Conservation (phyloP, 108 stramenopile species). For the Nitzschia palea region DNA sequence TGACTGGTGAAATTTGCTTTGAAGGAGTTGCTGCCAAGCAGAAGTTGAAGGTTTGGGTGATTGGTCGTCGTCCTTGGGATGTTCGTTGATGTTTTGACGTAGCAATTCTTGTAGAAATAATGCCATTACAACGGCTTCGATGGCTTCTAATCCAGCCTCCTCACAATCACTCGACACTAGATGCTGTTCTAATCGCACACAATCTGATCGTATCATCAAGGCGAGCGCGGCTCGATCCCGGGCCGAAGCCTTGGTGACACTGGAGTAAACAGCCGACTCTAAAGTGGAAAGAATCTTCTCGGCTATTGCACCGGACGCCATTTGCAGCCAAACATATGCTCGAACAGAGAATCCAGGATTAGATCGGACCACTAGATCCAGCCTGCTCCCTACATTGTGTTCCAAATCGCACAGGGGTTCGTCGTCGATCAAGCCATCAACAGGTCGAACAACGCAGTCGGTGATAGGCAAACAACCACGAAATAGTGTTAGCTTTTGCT, state of each 20-base stretch:
- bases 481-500: slow-evolving; percentile 37
- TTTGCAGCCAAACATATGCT: slow-evolving; percentile 33
- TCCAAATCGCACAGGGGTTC: slow-evolving; percentile 18
- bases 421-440: slow-evolving; percentile 1
- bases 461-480: slow-evolving; percentile 43
- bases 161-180: slow-evolving; percentile 11
- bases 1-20: slow-evolving; percentile 16
- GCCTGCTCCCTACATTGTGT: slow-evolving; percentile 47
- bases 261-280: slow-evolving; percentile 42
- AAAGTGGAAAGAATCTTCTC: slow-evolving; percentile 53
- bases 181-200: slow-evolving; percentile 42
- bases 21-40: slow-evolving; percentile 32
- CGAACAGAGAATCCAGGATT: neutral
- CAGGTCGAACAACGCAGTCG: slow-evolving; percentile 39
- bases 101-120: slow-evolving; percentile 40
- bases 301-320: slow-evolving; percentile 33
- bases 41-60: neutral
- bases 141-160: slow-evolving; percentile 41
- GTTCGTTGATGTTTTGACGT: slow-evolving; percentile 9
- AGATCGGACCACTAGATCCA: slow-evolving; percentile 32
- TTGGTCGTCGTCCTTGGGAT: neutral
- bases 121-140: slow-evolving; percentile 40
- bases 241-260: neutral
- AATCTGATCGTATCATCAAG: slow-evolving; percentile 56
- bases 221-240: slow-evolving; percentile 18